These are phyloP conservation scores for Lagenidium sp. DNA, from an alignment of 352 stramenopile species.

Conservation along the genomic window DNA sequence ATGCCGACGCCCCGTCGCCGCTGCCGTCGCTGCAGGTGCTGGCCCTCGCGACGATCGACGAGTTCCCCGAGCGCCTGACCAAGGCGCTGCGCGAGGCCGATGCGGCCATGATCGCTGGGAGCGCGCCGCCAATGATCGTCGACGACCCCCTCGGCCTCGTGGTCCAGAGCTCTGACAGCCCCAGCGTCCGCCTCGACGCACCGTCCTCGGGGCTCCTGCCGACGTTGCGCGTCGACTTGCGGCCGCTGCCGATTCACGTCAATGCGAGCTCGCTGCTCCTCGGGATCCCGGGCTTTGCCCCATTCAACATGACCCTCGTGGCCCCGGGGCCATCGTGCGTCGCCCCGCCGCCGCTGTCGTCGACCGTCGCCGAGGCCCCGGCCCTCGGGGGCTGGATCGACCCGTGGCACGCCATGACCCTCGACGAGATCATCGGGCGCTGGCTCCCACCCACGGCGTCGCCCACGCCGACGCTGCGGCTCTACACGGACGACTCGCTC, in stretches of 20 bases:
- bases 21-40: not conserved
- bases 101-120: too few relatives aligned
- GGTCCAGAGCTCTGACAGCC: too few relatives aligned
- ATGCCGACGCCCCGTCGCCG: too few relatives aligned
- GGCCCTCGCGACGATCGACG: not conserved
- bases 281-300: slow-evolving; percentile 4
- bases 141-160: too few relatives aligned
- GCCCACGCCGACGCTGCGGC: not conserved
- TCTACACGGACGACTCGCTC: slow-evolving; percentile 21
- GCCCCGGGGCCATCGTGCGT: slow-evolving; percentile 30
- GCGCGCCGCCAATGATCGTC: too few relatives aligned
- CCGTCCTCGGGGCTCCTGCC: too few relatives aligned
- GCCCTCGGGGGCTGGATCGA: slow-evolving; percentile 43
- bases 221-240: too few relatives aligned
- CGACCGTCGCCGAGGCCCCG: slow-evolving; percentile 11
- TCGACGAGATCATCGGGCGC: slow-evolving; percentile 16
- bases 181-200: too few relatives aligned
- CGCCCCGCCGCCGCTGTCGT: not conserved
- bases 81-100: not conserved
- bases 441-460: slow-evolving; percentile 15
- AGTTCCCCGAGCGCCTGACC: not conserved
- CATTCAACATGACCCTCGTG: slow-evolving; percentile 15
- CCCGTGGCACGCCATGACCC: slow-evolving; percentile 27
- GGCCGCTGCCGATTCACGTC: too few relatives aligned
- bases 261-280: slow-evolving; percentile 1